Evolutionary conservation across 1,139 yeast genomes (phyloP).

Genomic region (Pichia sp.): DNA sequence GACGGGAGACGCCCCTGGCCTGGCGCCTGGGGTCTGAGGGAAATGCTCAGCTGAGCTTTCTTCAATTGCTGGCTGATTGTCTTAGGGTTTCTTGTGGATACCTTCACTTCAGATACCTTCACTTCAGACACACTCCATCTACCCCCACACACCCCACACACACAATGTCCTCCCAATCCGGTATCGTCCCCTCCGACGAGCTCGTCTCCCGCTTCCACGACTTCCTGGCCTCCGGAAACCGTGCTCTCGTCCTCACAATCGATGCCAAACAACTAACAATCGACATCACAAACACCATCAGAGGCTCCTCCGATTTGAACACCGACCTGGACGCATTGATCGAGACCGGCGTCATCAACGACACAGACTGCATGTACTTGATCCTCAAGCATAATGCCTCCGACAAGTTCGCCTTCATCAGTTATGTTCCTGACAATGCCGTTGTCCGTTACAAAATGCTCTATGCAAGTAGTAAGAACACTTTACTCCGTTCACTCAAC

Average conservation of each 20-base stretch:
- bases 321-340: conserved; percentile 39
- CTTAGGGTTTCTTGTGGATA: too few species aligned
- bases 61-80: too few species aligned
- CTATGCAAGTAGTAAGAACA: conserved; percentile 86
- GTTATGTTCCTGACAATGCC: conserved; percentile 86
- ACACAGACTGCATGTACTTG: conserved; percentile 60
- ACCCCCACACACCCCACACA: too few species aligned
- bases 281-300: conserved; percentile 15
- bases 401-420: conserved; percentile 50
- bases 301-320: conserved; percentile 26
- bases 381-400: conserved; percentile 45
- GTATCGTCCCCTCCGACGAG: conserved; percentile 41
- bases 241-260: conserved; percentile 38
- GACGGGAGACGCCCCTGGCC: too few species aligned
- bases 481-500: conserved; percentile 65
- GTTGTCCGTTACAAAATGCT: conserved; percentile 86
- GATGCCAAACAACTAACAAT: conserved; percentile 31
- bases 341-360: conserved; percentile 36
- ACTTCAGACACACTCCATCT: too few species aligned
- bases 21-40: too few species aligned
- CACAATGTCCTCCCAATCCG: conserved; percentile 33
- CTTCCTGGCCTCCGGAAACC: conserved; percentile 33
- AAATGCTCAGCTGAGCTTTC: too few species aligned
- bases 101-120: too few species aligned
- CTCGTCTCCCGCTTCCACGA: conserved; percentile 42